A percentile compares a stretch with the other conserved stretches of the same genome.
Evolutionary conservation across 306 rosid genomes (phyloP).

Genomic region (Dalbergia oliveri): DNA sequence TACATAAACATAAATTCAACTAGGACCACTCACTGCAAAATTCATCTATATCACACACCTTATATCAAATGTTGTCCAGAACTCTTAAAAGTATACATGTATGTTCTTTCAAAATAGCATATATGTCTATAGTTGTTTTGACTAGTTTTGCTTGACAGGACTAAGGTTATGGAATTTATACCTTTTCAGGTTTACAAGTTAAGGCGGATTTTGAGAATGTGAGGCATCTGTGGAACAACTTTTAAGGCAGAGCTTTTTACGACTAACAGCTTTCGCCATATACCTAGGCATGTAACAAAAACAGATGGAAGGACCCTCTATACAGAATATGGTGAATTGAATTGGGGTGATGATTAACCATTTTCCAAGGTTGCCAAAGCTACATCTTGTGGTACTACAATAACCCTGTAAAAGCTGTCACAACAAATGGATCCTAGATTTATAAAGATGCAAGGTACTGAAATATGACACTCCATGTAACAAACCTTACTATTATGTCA

Average conservation of each 20-base stretch:
- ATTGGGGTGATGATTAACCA: background rate
- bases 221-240: slow-evolving; percentile 40
- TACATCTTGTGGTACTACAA: slow-evolving; percentile 7
- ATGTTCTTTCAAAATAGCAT: background rate
- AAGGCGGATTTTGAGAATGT: slow-evolving; percentile 81
- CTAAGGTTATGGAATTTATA: slow-evolving; percentile 20
- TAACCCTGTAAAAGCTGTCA: background rate
- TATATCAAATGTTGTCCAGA: background rate
- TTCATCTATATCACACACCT: background rate
- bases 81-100: background rate
- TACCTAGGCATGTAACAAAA: too few relatives aligned
- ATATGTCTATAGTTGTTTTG: slow-evolving; percentile 13
- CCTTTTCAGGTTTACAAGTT: slow-evolving; percentile 82
- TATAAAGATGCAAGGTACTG: slow-evolving; percentile 24
- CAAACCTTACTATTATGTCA: too few relatives aligned
- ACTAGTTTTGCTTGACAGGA: background rate
- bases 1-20: background rate
- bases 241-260: slow-evolving; percentile 12
- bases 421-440: slow-evolving; percentile 29
- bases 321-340: slow-evolving; percentile 8
- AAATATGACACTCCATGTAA: slow-evolving; percentile 19
- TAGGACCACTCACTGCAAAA: slow-evolving; percentile 2
- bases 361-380: background rate
- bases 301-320: too few relatives aligned
- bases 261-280: too few relatives aligned